Evolutionary conservation across 73 alveolate genomes (phyloP).

Genomic region (Uronychia setigera): DNA sequence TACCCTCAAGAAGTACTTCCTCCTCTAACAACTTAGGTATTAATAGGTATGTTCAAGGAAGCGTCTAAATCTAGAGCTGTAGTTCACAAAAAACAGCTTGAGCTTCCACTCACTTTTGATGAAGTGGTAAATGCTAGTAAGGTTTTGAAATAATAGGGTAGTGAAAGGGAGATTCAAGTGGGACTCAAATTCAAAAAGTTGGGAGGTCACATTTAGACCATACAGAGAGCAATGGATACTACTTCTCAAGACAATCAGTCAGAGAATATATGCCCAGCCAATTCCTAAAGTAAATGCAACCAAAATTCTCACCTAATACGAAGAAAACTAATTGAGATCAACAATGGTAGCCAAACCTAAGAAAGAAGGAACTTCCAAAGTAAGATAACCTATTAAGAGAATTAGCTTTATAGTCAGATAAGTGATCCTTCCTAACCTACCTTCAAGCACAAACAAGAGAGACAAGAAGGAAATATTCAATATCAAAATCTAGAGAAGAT

Average conservation of each 20-base stretch:
- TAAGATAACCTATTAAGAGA: background rate
- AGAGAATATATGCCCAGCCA: slow-evolving; percentile 52
- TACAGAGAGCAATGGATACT: slow-evolving; percentile 58
- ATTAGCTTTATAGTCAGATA: background rate
- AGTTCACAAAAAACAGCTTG: slow-evolving; percentile 34
- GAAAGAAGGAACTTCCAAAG: slow-evolving; percentile 14
- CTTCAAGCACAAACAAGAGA: slow-evolving; percentile 10
- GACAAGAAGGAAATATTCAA: slow-evolving; percentile 28
- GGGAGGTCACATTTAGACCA: slow-evolving; percentile 56
- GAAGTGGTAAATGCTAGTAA: slow-evolving; percentile 42
- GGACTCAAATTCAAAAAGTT: slow-evolving; percentile 28
- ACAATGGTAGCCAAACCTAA: background rate
- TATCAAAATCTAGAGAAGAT: slow-evolving; percentile 19
- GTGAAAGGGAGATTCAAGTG: slow-evolving; percentile 59
- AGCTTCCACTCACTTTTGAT: slow-evolving; percentile 53
- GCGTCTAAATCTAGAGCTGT: slow-evolving; percentile 46
- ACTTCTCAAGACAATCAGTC: slow-evolving; percentile 54
- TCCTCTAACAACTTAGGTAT: background rate
- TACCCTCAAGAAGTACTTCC: slow-evolving; percentile 11
- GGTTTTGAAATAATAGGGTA: background rate
- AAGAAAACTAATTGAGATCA: slow-evolving; percentile 21
- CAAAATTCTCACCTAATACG: slow-evolving; percentile 48
- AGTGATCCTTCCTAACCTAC: slow-evolving; percentile 31
- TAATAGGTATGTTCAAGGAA: slow-evolving; percentile 52
- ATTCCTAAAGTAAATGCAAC: slow-evolving; percentile 49